Base-by-base conservation (phyloP, 352 stramenopile species). In the Aphanomyces cochlioides region DNA sequence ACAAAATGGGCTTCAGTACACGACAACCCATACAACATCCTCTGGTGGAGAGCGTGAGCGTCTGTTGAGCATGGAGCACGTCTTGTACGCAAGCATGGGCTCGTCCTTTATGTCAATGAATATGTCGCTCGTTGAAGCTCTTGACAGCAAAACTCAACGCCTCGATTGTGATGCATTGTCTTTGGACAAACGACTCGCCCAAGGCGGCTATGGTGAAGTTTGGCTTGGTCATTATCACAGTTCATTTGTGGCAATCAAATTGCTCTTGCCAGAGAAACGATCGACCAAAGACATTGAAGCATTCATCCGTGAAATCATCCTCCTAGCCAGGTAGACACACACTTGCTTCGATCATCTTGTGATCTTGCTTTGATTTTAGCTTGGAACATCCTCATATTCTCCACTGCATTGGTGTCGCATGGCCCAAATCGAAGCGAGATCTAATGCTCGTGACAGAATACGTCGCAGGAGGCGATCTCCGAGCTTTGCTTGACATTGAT, bases 121-220 rank as follows among this genome's bases (percentile, higher is more conserved):
- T 6, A 47, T 41, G 39, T 21, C 59, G 15, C 41, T 67, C 15
- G 40, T 45, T 7, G 7, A 40, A 10, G 38, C 19, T 4, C 43
- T 67, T 4, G 59, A 67, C 8, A n/a, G 19, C 7, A 28, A 67
- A 5, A 45, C 43, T n/a, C 6, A 21, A 34, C 39, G 59, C 3
- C 59, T 67, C 19, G 59, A 67, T 19, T 56, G 40, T 34, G 59
- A 67, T 45, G 59, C 59, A 4, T n/a, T 67, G 3, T 56, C 59
- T 21, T 13, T 67, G 43, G 41, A 67, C n/a, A 50, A 56, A 21
- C 59, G 59, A 8, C 41, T 67, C 6, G 59, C 59, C 38, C 67
- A 77, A 12, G 82, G 82, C 34, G 79, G 75, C 0, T 90, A 87
- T 59, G 80, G 79, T 4, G 79, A 88, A 73, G 79, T 90, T 1